These are phyloP conservation scores for Cercospora beticola DNA, from an alignment of 2,329 filamentous ascomycete species.

Conservation along the genomic window DNA sequence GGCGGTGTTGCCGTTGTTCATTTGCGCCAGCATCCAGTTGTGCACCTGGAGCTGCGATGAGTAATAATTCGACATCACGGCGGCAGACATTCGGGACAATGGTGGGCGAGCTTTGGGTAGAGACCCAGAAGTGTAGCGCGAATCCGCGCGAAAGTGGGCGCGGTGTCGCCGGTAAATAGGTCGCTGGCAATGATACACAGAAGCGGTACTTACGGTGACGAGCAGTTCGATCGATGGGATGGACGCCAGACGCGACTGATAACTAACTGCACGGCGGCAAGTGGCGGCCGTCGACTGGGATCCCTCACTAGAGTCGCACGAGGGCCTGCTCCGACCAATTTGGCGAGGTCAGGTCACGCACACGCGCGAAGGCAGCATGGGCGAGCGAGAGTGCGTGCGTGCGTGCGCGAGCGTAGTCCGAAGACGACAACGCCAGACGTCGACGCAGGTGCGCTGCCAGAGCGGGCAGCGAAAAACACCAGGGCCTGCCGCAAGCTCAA, in stretches of 20 bases:
- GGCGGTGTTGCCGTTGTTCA: constrained; percentile 38
- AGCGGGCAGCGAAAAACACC: constrained; percentile 15
- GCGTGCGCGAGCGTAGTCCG: constrained; percentile 12
- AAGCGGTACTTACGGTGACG: constrained; percentile 29
- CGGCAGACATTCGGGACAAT: constrained; percentile 35
- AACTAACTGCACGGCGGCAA: constrained; percentile 30
- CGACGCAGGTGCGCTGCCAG: neutral
- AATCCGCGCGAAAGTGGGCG: constrained; percentile 29
- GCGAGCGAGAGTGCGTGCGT: constrained; percentile 15
- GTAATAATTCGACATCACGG: constrained; percentile 37
- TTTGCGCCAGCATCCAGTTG: constrained; percentile 39
- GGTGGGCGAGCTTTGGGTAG: constrained; percentile 18
- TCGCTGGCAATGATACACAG: constrained; percentile 17
- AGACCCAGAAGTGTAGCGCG: constrained; percentile 26
- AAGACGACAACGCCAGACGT: constrained; percentile 15
- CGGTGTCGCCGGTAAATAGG: constrained; percentile 30
- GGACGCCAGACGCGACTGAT: constrained; percentile 26
- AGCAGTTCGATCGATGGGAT: constrained; percentile 22
- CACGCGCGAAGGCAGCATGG: constrained; percentile 8
- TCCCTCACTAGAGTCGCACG: constrained; percentile 30
- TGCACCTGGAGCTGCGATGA: constrained; percentile 37
- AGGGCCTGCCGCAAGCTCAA: constrained; percentile 21
- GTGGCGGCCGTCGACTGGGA: constrained; percentile 29
- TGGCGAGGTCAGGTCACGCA: constrained; percentile 25
- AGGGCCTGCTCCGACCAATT: constrained; percentile 26